Base-by-base conservation (phyloP, 768 basidiomycete genomes). In the Mycena sanguinolenta region DNA sequence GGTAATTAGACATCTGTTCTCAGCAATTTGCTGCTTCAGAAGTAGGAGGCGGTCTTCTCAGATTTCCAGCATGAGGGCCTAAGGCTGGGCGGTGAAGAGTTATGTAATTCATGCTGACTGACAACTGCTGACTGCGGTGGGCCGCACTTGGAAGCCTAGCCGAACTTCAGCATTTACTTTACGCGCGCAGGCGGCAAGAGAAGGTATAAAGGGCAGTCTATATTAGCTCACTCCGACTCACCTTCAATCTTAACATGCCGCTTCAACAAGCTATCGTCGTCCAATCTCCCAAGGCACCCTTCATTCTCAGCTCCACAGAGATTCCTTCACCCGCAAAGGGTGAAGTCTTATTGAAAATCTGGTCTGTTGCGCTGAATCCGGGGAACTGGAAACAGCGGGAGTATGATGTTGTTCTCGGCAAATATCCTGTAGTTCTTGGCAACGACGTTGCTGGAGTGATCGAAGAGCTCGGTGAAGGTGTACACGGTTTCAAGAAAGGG, bases 371-470 rank as follows among this genome's bases (percentile, higher is more conserved):
- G 8, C 62, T 84, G 44, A 83, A 84, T 62, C 79, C 80, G 10
- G 75, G 79, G n/a, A 79, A 84, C 81, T 21, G 69, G 80, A 13
- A 80, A 78, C 58, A 75, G 75, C 50, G 75, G 73, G 27, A 66
- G 76, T 46, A 78, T 76, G 34, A 69, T 21, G 25, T 39, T 14
- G n/a, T 63, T 13, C 17, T 70, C 5, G 77, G 75, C 32, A 68
- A 74, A 49, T 77, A 77, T 21, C 81, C 81, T 39, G 78, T 78
- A 21, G 76, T 81, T 16, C 76, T 82, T 2, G 83, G 82, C 9
- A 80, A 77, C 36, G 83, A 84, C 63, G 72, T 83, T 39, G 78
- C 82, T 25, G 82, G 82, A 21, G 75, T 70, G 0, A 69, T 84
- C 8, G 79, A 83, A 27, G 74, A 73, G 32, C 34, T 80, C 50